Percentiles rank a stretch among this genome's conserved stretches.
Conservation (phyloP, 192 early-diverging fungal species). For the Gorgonomyces haynaldii region DNA sequence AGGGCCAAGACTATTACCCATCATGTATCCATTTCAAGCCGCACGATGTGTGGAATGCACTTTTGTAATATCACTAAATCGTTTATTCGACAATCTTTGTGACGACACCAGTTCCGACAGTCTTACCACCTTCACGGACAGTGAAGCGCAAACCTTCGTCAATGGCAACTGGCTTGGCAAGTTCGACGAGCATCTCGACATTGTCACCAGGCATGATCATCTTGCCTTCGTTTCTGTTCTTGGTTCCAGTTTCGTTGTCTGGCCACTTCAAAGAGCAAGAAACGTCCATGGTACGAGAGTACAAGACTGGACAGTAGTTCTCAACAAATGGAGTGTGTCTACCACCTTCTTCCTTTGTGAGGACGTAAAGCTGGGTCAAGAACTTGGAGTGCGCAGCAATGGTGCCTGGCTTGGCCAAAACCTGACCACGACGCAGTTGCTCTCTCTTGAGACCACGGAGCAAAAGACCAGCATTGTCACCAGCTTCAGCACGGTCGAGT, state of each 20-base stretch:
- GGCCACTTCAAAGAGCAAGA: slow-evolving; percentile 65
- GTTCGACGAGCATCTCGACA: slow-evolving; percentile 77
- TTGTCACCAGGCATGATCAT: slow-evolving; percentile 99
- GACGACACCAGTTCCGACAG: slow-evolving; percentile 88
- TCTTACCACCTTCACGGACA: slow-evolving; percentile 93
- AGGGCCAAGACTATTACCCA: slow-evolving; percentile 2
- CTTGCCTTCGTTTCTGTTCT: slow-evolving; percentile 78
- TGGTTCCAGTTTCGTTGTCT: slow-evolving; percentile 48
- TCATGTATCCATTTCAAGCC: slow-evolving; percentile 1
- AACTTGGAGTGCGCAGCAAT: slow-evolving; percentile 95
- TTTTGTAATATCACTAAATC: no score
- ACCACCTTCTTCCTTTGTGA: slow-evolving; percentile 97
- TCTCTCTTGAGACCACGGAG: slow-evolving; percentile 97
- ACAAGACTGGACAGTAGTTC: slow-evolving; percentile 96
- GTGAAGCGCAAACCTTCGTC: slow-evolving; percentile 95
- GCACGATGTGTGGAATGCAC: not conserved
- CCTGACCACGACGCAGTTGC: slow-evolving; percentile 87
- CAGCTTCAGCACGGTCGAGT: slow-evolving; percentile 91
- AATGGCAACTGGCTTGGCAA: slow-evolving; percentile 69
- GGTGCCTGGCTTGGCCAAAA: slow-evolving; percentile 80
- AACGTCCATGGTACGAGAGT: slow-evolving; percentile 91
- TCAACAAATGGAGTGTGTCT: slow-evolving; percentile 94
- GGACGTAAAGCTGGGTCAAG: slow-evolving; percentile 80
- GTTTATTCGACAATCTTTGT: slow-evolving; percentile 60
- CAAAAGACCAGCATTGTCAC: slow-evolving; percentile 96